These are phyloP conservation scores for Ascocoryne sarcoides DNA, from an alignment of 2,329 filamentous ascomycete genomes.

Conservation along the genomic window DNA sequence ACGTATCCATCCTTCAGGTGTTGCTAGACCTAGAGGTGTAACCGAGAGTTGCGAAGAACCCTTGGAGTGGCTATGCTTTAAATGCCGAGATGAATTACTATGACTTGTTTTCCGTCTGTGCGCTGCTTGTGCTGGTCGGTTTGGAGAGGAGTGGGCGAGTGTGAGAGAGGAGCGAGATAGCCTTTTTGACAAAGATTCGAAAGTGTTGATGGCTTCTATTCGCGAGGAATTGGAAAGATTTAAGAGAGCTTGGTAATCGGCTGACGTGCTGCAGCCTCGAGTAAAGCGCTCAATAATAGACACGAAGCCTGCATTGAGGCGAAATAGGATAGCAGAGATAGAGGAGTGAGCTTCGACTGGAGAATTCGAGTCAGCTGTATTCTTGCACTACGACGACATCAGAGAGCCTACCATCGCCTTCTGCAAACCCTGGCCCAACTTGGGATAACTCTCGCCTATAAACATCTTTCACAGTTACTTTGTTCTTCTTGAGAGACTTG, in stretches of 20 bases:
- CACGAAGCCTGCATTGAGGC: slow-evolving; percentile 35
- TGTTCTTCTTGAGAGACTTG: slow-evolving; percentile 23
- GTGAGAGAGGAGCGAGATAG: slow-evolving; percentile 24
- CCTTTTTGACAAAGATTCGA: slow-evolving; percentile 37
- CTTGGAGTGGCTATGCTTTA: slow-evolving; percentile 14
- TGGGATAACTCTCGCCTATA: slow-evolving; percentile 36
- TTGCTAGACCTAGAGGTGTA: slow-evolving; percentile 20
- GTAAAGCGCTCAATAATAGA: slow-evolving; percentile 32
- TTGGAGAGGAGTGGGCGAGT: neutral
- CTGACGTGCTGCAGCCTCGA: slow-evolving; percentile 26
- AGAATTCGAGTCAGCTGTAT: neutral
- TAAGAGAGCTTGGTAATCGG: slow-evolving; percentile 40
- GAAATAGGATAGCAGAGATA: slow-evolving; percentile 32
- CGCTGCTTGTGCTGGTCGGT: neutral
- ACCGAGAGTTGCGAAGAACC: slow-evolving; percentile 9
- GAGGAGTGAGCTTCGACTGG: slow-evolving; percentile 23
- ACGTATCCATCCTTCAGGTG: slow-evolving; percentile 19
- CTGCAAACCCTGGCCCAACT: slow-evolving; percentile 35
- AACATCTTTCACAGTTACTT: slow-evolving; percentile 31
- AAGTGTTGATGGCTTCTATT: slow-evolving; percentile 39
- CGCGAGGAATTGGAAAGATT: slow-evolving; percentile 40
- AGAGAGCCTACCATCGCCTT: slow-evolving; percentile 38
- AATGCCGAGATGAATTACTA: slow-evolving; percentile 1
- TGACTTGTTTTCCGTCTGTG: slow-evolving; percentile 8
- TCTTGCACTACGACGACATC: neutral